Evolutionary conservation across 352 stramenopile genomes (phyloP).

Genomic region (Pythium grandisporangium): DNA sequence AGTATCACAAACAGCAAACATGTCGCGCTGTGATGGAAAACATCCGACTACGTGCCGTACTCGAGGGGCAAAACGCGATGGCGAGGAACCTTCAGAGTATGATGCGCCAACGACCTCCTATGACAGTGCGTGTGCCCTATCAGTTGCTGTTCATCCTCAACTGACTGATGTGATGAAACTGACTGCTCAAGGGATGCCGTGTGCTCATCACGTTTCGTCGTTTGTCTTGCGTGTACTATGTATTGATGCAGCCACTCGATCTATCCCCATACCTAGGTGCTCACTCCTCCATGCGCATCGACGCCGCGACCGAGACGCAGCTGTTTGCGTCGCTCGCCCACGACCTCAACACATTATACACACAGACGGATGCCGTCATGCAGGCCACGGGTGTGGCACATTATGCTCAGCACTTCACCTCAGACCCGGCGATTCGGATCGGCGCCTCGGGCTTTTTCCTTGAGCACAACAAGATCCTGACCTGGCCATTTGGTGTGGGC

Average conservation of each 20-base stretch:
- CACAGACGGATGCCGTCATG: conserved; percentile 24
- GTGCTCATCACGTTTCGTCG: too few relatives aligned
- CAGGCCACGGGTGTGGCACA: conserved; percentile 7
- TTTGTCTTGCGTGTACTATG: conserved; percentile 13
- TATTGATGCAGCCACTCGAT: neutral
- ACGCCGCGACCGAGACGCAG: conserved; percentile 4
- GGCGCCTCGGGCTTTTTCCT: conserved; percentile 26
- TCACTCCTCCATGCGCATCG: conserved; percentile 8
- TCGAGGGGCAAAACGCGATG: conserved; percentile 17
- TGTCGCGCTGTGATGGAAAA: conserved; percentile 68
- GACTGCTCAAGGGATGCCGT: too few relatives aligned
- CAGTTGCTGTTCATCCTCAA: too few relatives aligned
- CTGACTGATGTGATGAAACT: too few relatives aligned
- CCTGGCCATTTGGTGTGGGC: conserved; percentile 22
- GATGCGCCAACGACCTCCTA: conserved; percentile 10
- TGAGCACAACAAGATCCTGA: conserved; percentile 18
- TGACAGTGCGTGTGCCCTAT: conserved; percentile 13
- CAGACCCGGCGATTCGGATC: conserved; percentile 16
- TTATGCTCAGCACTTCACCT: conserved; percentile 8
- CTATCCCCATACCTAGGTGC: conserved; percentile 11
- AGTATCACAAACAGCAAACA: conserved; percentile 57
- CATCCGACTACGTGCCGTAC: conserved; percentile 16
- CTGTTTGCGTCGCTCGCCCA: conserved; percentile 12
- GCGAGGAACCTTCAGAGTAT: conserved; percentile 12
- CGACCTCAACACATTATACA: conserved; percentile 24